These are phyloP conservation scores for Xylaria intraflava DNA, from an alignment of 495 filamentous ascomycete genomes.

Conservation along the genomic window DNA sequence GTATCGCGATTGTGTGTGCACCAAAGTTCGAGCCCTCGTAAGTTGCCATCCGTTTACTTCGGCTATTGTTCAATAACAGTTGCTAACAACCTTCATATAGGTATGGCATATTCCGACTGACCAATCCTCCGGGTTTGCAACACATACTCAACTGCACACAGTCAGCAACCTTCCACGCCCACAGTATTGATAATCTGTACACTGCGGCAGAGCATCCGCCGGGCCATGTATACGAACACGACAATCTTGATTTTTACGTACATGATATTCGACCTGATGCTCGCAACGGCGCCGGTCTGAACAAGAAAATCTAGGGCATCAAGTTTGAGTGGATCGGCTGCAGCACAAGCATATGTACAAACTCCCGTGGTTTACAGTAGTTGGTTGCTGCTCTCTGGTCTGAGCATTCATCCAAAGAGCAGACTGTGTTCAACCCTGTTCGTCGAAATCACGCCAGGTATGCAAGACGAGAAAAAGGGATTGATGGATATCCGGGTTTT, in stretches of 20 bases:
- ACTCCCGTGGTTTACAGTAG: conserved; percentile 10
- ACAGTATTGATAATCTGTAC: conserved; percentile 60
- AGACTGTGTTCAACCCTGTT: background rate
- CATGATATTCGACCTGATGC: conserved; percentile 63
- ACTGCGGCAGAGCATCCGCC: conserved; percentile 68
- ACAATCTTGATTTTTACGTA: conserved; percentile 66
- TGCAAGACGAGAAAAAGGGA: background rate
- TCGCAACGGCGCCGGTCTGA: conserved; percentile 15
- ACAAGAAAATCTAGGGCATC: conserved; percentile 22
- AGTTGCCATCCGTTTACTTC: conserved; percentile 25
- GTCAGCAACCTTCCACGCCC: conserved; percentile 72
- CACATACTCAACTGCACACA: conserved; percentile 70
- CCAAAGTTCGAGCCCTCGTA: conserved; percentile 69
- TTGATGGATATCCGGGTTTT: conserved; percentile 5
- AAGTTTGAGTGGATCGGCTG: conserved; percentile 19
- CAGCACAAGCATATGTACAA: conserved; percentile 11
- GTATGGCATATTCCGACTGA: conserved; percentile 89
- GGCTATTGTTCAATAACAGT: background rate
- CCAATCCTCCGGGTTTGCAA: conserved; percentile 81
- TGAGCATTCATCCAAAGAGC: background rate
- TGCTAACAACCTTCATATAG: conserved; percentile 34
- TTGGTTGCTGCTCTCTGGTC: background rate
- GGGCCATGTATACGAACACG: conserved; percentile 80
- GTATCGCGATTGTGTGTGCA: conserved; percentile 94
- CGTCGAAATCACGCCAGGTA: background rate